Evolutionary conservation across 139 green algal genomes (phyloP), one percentile per base, ranked within the genome.

Genomic region (Chlorella sp.): DNA sequence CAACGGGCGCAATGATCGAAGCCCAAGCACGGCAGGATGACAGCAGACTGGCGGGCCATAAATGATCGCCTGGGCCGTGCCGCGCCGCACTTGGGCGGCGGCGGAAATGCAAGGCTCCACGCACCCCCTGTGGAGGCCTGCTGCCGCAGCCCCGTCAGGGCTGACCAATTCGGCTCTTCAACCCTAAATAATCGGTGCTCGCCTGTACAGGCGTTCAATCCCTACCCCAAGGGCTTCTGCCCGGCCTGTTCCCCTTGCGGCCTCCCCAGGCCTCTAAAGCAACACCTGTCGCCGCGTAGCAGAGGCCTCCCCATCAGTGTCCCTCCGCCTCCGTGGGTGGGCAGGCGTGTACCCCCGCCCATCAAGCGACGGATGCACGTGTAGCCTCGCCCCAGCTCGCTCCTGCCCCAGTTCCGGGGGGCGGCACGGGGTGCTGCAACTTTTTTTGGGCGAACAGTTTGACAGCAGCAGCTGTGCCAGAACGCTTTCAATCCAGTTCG

Each of bases 151-250:
- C 76, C 70, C 76, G 76, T 11, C 56, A 82, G 76, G 76, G 76
- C 76, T 82, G 76, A 70, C 38, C 28, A 5, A 54, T 32, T 40
- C 76, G 28, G 76, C 56, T 70, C 76, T 72, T 70, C 58, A 82
- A 82, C 76, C 76, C 76, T 82, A 82, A 82, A 73, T 70, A 73
- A 82, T 82, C 48, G 76, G 36, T 82, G 76, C 56, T 73, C 76
- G 76, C 76, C 76, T 82, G 20, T 51, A 41, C 22, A 82, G 76
- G 76, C 38, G 76, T 82, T 40, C 62, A 48, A 68, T 43, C 73
- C 54, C 7, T 30, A 38, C 58, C 3, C 8, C 19, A 40, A 64
- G 60, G 76, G 48, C 40, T 70, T 70, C 38, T 32, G 22, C 70
- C 36, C 24, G 24, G 76, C 54, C 51, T 24, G 40, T 82, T 82